Evolutionary conservation across 1,284 basidiomycete genomes (phyloP).

Genomic region (Cutaneotrichosporon cutaneum): DNA sequence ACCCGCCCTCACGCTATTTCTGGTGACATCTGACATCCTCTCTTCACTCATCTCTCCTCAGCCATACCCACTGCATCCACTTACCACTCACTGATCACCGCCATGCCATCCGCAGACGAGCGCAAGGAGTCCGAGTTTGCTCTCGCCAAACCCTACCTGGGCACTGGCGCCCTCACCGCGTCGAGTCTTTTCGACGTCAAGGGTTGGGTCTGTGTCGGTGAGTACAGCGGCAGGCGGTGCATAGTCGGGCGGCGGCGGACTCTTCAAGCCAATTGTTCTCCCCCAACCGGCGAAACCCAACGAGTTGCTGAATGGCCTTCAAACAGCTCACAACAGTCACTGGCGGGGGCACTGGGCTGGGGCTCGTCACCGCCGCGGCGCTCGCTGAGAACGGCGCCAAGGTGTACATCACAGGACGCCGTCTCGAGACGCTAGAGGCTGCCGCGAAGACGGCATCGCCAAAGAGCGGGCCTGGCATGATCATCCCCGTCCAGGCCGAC

Average conservation of each 20-base stretch:
- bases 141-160: constrained; percentile 16
- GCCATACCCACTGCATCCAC: not conserved
- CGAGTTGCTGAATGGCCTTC: not conserved
- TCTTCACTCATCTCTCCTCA: not conserved
- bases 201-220: constrained; percentile 35
- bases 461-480: constrained; percentile 17
- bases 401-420: constrained; percentile 52
- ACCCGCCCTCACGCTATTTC: not conserved
- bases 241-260: too few species aligned
- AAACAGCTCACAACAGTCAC: constrained; percentile 30
- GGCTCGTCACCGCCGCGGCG: constrained; percentile 41
- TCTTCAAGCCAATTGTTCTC: too few species aligned
- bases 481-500: constrained; percentile 17
- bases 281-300: too few species aligned
- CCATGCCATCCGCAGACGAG: constrained; percentile 2
- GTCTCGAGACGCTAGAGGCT: constrained; percentile 40
- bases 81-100: not conserved
- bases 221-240: constrained; percentile 5
- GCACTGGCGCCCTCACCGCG: constrained; percentile 23
- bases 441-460: constrained; percentile 32
- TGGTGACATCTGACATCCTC: not conserved
- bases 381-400: constrained; percentile 51
- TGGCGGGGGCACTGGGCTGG: constrained; percentile 43
- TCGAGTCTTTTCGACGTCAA: constrained; percentile 30
- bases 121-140: constrained; percentile 11